Conservation (phyloP, 352 stramenopile species). For the Aphanomyces astaci region DNA sequence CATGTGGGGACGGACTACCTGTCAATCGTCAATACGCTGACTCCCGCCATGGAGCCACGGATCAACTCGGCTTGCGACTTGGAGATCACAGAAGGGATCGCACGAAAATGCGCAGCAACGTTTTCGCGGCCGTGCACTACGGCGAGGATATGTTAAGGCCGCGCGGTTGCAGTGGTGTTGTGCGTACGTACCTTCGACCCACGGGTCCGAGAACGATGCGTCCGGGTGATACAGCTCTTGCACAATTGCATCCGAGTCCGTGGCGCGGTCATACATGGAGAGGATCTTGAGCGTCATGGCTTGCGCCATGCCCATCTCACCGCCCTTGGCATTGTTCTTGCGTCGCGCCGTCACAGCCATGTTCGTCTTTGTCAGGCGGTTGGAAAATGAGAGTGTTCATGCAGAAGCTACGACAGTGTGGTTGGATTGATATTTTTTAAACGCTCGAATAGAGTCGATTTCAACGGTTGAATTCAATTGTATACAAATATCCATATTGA, state of each 20-base stretch:
- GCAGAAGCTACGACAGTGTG: background rate
- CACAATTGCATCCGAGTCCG: constrained; percentile 56
- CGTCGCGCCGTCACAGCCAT: background rate
- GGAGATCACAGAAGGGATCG: constrained; percentile 68
- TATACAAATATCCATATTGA: too few species aligned
- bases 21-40: constrained; percentile 69
- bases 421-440: background rate
- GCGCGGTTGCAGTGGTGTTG: background rate
- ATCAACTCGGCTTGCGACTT: constrained; percentile 72
- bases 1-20: constrained; percentile 29
- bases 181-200: constrained; percentile 30
- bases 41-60: constrained; percentile 72
- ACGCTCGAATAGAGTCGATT: too few species aligned
- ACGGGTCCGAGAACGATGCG: constrained; percentile 69
- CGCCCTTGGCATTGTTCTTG: constrained; percentile 10
- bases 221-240: constrained; percentile 69
- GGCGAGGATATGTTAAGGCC: too few species aligned
- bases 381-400: background rate
- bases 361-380: too few species aligned
- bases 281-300: constrained; percentile 35
- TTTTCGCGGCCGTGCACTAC: constrained; percentile 63
- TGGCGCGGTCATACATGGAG: constrained; percentile 67
- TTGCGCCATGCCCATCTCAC: constrained; percentile 22
- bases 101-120: constrained; percentile 78
- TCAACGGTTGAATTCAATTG: too few species aligned